These are phyloP conservation scores for Castanea sativa DNA, from an alignment of 306 rosid genomes.

Conservation along the genomic window DNA sequence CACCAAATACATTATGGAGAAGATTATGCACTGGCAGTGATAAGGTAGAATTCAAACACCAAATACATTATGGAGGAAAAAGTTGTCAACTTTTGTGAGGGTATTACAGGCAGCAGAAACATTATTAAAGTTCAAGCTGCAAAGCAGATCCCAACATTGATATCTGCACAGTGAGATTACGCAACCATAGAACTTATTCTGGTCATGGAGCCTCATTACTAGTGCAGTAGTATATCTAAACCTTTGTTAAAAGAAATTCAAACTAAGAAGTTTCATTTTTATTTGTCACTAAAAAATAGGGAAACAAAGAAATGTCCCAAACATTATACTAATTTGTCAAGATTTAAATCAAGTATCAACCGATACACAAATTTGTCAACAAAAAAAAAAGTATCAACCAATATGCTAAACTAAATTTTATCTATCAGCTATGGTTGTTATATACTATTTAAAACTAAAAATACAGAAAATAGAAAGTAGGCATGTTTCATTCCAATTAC, in stretches of 20 bases:
- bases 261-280: background rate
- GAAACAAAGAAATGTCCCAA: background rate
- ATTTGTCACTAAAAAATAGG: no score
- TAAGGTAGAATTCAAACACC: no score
- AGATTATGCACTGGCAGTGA: no score
- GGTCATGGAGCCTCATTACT: background rate
- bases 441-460: no score
- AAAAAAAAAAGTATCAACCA: no score
- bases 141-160: background rate
- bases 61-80: background rate
- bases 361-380: no score
- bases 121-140: background rate
- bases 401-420: no score
- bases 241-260: background rate
- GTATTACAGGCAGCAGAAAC: background rate
- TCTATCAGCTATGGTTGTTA: no score
- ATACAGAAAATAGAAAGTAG: no score
- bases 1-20: no score
- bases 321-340: background rate
- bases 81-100: background rate
- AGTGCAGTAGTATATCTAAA: background rate
- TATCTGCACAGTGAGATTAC: background rate
- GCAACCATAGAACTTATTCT: background rate
- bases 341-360: no score
- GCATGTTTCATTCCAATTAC: no score